Evolutionary conservation across 805 yeast genomes (phyloP).

Genomic region (Metschnikowia shivogae): DNA sequence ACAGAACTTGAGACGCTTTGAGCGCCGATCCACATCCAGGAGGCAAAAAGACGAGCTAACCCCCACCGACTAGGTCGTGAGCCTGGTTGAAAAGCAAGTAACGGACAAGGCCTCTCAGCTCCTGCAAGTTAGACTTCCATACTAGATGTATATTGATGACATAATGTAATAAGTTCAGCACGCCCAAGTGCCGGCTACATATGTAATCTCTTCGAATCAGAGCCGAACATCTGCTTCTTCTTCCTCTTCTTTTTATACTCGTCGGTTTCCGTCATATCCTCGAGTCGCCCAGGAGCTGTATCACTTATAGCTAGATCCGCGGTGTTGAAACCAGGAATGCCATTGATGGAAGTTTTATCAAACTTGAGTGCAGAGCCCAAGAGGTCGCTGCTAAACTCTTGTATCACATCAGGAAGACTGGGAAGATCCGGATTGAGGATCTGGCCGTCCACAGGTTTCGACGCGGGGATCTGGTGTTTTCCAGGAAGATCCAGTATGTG

Average conservation of each 20-base stretch:
- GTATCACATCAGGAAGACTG: slow-evolving; percentile 43
- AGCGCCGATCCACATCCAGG: neutral
- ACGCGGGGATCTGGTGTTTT: slow-evolving; percentile 59
- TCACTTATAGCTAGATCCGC: slow-evolving; percentile 61
- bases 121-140: no score
- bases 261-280: slow-evolving; percentile 37
- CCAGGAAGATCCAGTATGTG: slow-evolving; percentile 87
- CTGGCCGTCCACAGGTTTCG: slow-evolving; percentile 32
- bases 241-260: slow-evolving; percentile 30
- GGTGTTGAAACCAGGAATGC: slow-evolving; percentile 75
- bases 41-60: neutral
- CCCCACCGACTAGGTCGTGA: neutral
- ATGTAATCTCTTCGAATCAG: slow-evolving; percentile 37
- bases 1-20: slow-evolving; percentile 5
- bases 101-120: no score
- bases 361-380: slow-evolving; percentile 51
- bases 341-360: slow-evolving; percentile 61
- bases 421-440: slow-evolving; percentile 36
- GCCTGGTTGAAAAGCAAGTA: no score
- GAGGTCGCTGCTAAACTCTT: slow-evolving; percentile 46
- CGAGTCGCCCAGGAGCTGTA: slow-evolving; percentile 37
- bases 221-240: slow-evolving; percentile 37
- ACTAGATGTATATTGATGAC: neutral
- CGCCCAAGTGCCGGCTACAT: slow-evolving; percentile 9
- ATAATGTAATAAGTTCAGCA: neutral